Evolutionary conservation across 495 filamentous ascomycete genomes (phyloP), one percentile per base, ranked within the genome.

Genomic region (Clohesyomyces aquaticus): DNA sequence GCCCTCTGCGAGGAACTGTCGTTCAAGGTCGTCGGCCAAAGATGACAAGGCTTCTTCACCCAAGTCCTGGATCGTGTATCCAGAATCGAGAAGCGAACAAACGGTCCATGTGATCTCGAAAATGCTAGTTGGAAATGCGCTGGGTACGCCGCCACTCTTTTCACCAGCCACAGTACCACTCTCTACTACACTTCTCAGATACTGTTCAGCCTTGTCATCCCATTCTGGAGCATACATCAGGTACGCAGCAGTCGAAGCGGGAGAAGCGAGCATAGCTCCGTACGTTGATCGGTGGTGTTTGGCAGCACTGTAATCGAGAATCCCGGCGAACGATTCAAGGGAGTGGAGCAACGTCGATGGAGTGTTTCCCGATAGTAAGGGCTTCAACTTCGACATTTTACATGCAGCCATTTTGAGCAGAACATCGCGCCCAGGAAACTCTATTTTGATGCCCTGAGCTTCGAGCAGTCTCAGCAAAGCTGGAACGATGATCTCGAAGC

Each of bases 161-260:
- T 28, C 38, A 4, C 21, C 1, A 11, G 16, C 11, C 1, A 2
- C 2, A 10, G 58, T 0, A 23, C 32, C 6, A 6, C 14, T 6
- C 14, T 47, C 43, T 6, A 47, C 43, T 47, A 55, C 38, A 32
- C 18, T 9, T 51, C 32, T 25, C 26, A 66, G 38, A 25, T 66
- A 66, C 1, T 11, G 8, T 55, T 63, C 16, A 80, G 67, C 55
- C 78, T 0, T 56, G 11, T 70, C 51, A 61, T 82, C 77, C 79
- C 79, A 80, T 0, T 45, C 18, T 3, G 75, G 62, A 1, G 63
- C 26, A 57, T 78, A 27, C 23, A 77, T 78, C 19, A 82, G 54
- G 54, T 80, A 79, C 10, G 77, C 78, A 14, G 78, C 75, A 8
- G 78, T 83, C 1, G 77, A 73, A 11, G 79, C 76, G 12, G 81